A percentile compares a stretch with the other conserved stretches of the same genome.
phyloP scores from a whole-genome alignment of 176 grass and related monocot genomes.

The Cocos nucifera region DNA sequence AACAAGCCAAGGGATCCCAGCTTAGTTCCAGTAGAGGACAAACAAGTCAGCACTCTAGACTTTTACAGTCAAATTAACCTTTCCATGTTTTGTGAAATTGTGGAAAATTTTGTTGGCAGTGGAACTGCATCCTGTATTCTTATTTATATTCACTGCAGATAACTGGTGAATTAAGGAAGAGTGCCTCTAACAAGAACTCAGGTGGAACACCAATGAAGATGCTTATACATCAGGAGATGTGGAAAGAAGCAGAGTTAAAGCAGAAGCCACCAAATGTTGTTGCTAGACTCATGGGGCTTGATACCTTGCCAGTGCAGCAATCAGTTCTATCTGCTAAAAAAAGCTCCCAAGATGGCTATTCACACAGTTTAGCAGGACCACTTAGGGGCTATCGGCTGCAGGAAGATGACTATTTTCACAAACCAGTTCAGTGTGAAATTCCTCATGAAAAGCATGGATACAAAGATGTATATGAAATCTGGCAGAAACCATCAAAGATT shows the following conservation, averaged over 20 bases:
- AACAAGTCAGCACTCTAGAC: conserved; percentile 34
- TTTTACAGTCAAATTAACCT: no score
- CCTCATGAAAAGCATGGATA: conserved; percentile 7
- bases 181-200: conserved; percentile 39
- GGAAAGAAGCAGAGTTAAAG: conserved; percentile 44
- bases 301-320: conserved; percentile 35
- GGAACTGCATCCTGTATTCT: conserved; percentile 3
- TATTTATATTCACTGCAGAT: conserved; percentile 21
- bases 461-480: conserved; percentile 21
- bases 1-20: conserved; percentile 31
- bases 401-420: conserved; percentile 29
- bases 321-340: conserved; percentile 18
- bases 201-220: conserved; percentile 55
- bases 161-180: conserved; percentile 32
- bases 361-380: conserved; percentile 17
- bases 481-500: conserved; percentile 11
- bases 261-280: conserved; percentile 64
- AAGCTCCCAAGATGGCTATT: conserved; percentile 15
- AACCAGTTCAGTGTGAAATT: conserved; percentile 8
- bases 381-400: conserved; percentile 32
- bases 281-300: conserved; percentile 85
- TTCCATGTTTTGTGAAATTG: no score
- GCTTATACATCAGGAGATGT: conserved; percentile 90
- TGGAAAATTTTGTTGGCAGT: background rate
- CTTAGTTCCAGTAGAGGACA: conserved; percentile 40